A percentile compares a stretch with the other conserved stretches of the same genome.
phyloP scores from a whole-genome alignment of 768 basidiomycete genomes.

The Dictyophora rubrovolvata region DNA sequence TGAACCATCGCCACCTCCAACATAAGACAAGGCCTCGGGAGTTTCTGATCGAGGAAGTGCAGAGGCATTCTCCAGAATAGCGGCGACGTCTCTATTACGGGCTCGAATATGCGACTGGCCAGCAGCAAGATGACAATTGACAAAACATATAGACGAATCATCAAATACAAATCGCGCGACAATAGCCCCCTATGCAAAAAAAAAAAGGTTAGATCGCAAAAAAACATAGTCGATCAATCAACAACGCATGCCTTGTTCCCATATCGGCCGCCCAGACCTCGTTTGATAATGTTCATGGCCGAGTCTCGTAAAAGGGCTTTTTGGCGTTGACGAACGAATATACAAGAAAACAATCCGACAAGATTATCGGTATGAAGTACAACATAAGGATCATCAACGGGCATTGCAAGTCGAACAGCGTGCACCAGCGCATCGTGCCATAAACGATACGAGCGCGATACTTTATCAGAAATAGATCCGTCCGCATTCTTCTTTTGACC shows the following conservation, averaged over 20 bases:
- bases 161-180: slow-evolving; percentile 83
- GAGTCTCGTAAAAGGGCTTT: slow-evolving; percentile 44
- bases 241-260: slow-evolving; percentile 84
- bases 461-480: slow-evolving; percentile 61
- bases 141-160: slow-evolving; percentile 86
- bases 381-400: slow-evolving; percentile 63
- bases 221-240: not conserved
- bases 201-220: not conserved
- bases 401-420: slow-evolving; percentile 67
- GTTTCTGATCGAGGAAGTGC: slow-evolving; percentile 44
- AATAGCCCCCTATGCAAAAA: slow-evolving; percentile 61
- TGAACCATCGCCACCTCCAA: slow-evolving; percentile 86
- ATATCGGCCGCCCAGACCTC: slow-evolving; percentile 87
- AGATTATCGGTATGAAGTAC: slow-evolving; percentile 80
- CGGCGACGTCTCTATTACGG: slow-evolving; percentile 80
- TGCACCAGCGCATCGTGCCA: slow-evolving; percentile 77
- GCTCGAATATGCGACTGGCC: slow-evolving; percentile 77
- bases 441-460: slow-evolving; percentile 75
- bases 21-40: slow-evolving; percentile 54
- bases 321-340: slow-evolving; percentile 40
- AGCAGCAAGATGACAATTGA: slow-evolving; percentile 97
- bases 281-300: slow-evolving; percentile 74
- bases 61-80: slow-evolving; percentile 73
- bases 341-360: slow-evolving; percentile 73
- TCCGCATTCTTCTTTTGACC: slow-evolving; percentile 57